These are phyloP conservation scores for Plenodomus lindquistii DNA, from an alignment of 2,329 filamentous ascomycete species.

Conservation along the genomic window DNA sequence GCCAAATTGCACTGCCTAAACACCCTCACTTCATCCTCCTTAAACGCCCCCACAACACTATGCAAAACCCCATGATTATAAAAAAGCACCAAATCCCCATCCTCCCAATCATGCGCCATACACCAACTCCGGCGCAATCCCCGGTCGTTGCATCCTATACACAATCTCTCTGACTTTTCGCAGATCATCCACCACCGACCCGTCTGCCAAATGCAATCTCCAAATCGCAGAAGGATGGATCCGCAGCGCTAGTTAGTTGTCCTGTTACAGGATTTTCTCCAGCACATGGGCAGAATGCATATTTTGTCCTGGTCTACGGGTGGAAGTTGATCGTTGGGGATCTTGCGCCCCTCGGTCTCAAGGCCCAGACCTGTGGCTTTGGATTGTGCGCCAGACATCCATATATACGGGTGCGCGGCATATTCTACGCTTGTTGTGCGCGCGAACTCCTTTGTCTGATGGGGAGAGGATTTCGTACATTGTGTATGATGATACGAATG, in stretches of 20 bases:
- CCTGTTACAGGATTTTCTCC: constrained; percentile 76
- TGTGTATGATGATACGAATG: constrained; percentile 71
- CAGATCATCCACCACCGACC: constrained; percentile 70
- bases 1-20: constrained; percentile 82
- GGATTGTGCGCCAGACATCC: constrained; percentile 73
- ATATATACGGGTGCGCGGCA: constrained; percentile 78
- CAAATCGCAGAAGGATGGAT: constrained; percentile 74
- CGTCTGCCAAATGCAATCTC: constrained; percentile 68
- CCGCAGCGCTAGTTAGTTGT: constrained; percentile 69
- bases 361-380: constrained; percentile 72
- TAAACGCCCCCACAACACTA: constrained; percentile 75
- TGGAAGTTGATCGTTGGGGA: constrained; percentile 63
- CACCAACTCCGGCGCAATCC: constrained; percentile 68
- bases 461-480: constrained; percentile 71
- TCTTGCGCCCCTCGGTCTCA: constrained; percentile 66
- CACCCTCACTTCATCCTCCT: constrained; percentile 71
- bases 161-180: constrained; percentile 68
- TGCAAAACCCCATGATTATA: constrained; percentile 78
- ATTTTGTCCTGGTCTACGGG: constrained; percentile 68
- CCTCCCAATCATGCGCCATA: constrained; percentile 78
- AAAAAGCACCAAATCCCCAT: constrained; percentile 77
- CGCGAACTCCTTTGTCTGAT: constrained; percentile 68
- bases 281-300: constrained; percentile 74
- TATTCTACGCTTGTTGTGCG: constrained; percentile 72
- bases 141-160: constrained; percentile 72